phyloP scores from a whole-genome alignment of 2,329 filamentous ascomycete genomes.

The Xylariaceae sp. region DNA sequence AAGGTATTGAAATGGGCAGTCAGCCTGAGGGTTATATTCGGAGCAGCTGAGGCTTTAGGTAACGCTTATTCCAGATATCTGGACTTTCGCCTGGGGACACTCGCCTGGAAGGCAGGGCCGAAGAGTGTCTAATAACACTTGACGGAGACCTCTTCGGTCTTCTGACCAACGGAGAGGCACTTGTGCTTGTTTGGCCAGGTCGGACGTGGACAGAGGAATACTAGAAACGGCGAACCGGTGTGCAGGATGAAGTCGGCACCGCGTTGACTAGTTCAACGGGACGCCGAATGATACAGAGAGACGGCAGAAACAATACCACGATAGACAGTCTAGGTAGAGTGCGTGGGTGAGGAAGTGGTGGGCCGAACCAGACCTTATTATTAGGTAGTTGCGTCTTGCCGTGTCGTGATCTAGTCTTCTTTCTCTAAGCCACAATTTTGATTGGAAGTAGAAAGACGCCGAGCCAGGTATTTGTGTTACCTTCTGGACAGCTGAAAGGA shows the following conservation, averaged over 20 bases:
- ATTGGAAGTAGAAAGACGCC: slow-evolving; percentile 12
- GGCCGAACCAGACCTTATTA: not conserved
- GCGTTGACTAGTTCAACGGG: slow-evolving; percentile 15
- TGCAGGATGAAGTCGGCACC: slow-evolving; percentile 14
- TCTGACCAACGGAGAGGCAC: slow-evolving; percentile 2
- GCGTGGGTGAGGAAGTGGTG: not conserved
- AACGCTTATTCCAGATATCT: not conserved
- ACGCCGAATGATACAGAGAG: slow-evolving; percentile 15
- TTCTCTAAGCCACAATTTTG: no score
- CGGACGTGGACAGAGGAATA: slow-evolving; percentile 11
- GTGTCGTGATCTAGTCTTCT: slow-evolving; percentile 12
- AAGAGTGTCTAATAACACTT: slow-evolving; percentile 24
- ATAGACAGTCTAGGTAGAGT: not conserved
- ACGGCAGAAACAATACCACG: slow-evolving; percentile 13
- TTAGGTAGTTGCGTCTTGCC: no score
- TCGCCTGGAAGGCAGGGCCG: not conserved
- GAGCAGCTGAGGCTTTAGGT: not conserved
- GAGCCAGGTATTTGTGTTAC: slow-evolving; percentile 8
- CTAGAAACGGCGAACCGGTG: slow-evolving; percentile 13
- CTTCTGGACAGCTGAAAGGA: not conserved
- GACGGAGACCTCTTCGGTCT: slow-evolving; percentile 3
- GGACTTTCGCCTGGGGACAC: not conserved
- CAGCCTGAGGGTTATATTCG: not conserved
- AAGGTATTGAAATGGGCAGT: not conserved
- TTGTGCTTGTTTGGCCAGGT: slow-evolving; percentile 7